Conservation (phyloP, 2,329 filamentous ascomycete species). For the Thyridium curvatum region DNA sequence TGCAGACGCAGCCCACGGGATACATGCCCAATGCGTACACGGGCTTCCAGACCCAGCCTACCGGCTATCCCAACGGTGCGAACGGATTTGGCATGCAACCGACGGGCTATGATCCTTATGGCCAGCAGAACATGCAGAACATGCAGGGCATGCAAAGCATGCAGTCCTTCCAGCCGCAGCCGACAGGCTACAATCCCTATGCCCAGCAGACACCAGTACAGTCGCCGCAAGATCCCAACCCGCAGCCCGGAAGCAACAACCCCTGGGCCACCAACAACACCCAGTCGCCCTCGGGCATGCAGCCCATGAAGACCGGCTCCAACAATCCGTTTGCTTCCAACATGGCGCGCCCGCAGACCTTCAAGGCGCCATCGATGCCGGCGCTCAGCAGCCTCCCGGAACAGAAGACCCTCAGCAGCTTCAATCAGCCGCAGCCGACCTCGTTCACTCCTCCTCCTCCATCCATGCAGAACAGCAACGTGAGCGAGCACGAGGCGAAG, state of each 20-base stretch:
- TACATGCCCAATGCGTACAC: slow-evolving; percentile 53
- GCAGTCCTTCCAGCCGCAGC: slow-evolving; percentile 40
- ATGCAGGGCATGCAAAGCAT: slow-evolving; percentile 29
- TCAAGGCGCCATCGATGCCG: slow-evolving; percentile 53
- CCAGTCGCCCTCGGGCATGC: slow-evolving; percentile 58
- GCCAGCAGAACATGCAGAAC: slow-evolving; percentile 43
- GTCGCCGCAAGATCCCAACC: slow-evolving; percentile 47
- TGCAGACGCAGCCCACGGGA: slow-evolving; percentile 76
- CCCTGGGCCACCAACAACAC: slow-evolving; percentile 70
- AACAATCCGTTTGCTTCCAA: slow-evolving; percentile 92
- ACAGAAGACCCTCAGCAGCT: slow-evolving; percentile 66
- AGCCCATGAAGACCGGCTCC: slow-evolving; percentile 84
- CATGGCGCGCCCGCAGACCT: slow-evolving; percentile 56
- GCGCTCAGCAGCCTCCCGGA: slow-evolving; percentile 73
- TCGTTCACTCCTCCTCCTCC: slow-evolving; percentile 31
- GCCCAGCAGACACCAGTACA: slow-evolving; percentile 30
- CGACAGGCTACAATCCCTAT: slow-evolving; percentile 26
- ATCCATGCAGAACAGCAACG: slow-evolving; percentile 43
- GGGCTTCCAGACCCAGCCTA: slow-evolving; percentile 41
- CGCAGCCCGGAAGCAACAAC: slow-evolving; percentile 84
- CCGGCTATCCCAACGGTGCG: slow-evolving; percentile 53
- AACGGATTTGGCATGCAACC: slow-evolving; percentile 63
- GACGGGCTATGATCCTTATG: slow-evolving; percentile 66
- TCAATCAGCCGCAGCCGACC: slow-evolving; percentile 47
- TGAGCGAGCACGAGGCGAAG: slow-evolving; percentile 61